phyloP scores from a whole-genome alignment of 768 basidiomycete genomes.

The Mrakia blollopis region DNA sequence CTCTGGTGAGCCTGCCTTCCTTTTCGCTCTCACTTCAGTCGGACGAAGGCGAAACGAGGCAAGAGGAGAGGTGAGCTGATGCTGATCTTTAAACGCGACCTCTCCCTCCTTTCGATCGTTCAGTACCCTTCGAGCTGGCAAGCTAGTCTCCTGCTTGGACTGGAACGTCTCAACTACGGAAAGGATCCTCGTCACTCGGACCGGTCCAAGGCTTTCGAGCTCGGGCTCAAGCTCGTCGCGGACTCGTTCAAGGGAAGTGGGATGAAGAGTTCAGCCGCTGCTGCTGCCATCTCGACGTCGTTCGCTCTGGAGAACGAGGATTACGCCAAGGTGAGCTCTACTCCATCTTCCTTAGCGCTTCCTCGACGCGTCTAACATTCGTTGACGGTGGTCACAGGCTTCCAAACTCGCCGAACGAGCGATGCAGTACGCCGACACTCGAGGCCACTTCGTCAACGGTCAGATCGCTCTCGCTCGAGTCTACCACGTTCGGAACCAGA shows the following conservation, averaged over 20 bases:
- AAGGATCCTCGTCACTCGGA: constrained; percentile 57
- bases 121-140: constrained; percentile 77
- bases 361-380: neutral
- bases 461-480: constrained; percentile 78
- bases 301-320: constrained; percentile 65
- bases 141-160: constrained; percentile 72
- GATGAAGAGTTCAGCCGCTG: constrained; percentile 60
- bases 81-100: neutral
- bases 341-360: neutral
- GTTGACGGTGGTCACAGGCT: constrained; percentile 50
- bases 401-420: constrained; percentile 90
- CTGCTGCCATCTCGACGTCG: constrained; percentile 74
- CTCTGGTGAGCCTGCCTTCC: constrained; percentile 57
- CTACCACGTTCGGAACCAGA: constrained; percentile 62
- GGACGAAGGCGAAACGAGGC: no score
- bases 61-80: no score
- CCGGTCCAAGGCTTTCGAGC: constrained; percentile 47
- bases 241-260: constrained; percentile 64
- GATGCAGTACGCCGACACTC: constrained; percentile 82
- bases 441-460: constrained; percentile 69
- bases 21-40: neutral
- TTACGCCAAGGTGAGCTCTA: constrained; percentile 52
- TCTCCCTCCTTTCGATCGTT: neutral
- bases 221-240: constrained; percentile 61
- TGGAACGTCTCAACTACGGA: constrained; percentile 80